These are phyloP conservation scores for Aspergillus texensis DNA, from an alignment of 2,329 filamentous ascomycete species.

Conservation along the genomic window DNA sequence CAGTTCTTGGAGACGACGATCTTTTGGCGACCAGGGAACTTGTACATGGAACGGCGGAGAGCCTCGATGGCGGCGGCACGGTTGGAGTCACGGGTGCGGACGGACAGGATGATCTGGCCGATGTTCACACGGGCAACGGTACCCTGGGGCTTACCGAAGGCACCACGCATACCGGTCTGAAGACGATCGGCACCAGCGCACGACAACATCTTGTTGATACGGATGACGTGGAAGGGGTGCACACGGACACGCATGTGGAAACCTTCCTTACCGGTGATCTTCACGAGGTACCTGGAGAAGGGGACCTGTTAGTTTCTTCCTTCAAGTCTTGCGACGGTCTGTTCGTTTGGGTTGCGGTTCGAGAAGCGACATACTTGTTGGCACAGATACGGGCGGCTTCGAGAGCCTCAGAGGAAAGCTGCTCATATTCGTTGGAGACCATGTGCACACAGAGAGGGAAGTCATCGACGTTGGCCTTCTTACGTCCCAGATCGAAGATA, in stretches of 20 bases:
- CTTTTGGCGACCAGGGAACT: slow-evolving; percentile 99
- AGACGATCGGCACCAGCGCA: slow-evolving; percentile 99
- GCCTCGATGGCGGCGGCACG: slow-evolving; percentile 94
- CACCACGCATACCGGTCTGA: slow-evolving; percentile 99
- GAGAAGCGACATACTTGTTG: slow-evolving; percentile 75
- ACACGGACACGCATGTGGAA: slow-evolving; percentile 76
- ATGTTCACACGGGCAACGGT: slow-evolving; percentile 99
- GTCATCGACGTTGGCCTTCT: slow-evolving; percentile 98
- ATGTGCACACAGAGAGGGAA: slow-evolving; percentile 99
- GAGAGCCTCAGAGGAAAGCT: slow-evolving; percentile 98
- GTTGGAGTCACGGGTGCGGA: slow-evolving; percentile 95
- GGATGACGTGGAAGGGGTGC: slow-evolving; percentile 99
- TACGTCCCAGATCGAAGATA: slow-evolving; percentile 99
- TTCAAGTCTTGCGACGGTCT: neutral
- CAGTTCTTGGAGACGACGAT: slow-evolving; percentile 99
- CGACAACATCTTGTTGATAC: slow-evolving; percentile 99
- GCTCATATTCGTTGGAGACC: slow-evolving; percentile 99
- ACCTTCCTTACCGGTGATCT: slow-evolving; percentile 70
- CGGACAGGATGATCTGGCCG: slow-evolving; percentile 96
- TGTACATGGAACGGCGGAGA: slow-evolving; percentile 99
- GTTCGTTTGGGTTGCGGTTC: slow-evolving; percentile 25
- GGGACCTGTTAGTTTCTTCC: neutral
- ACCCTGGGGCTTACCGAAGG: slow-evolving; percentile 99
- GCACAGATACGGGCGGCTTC: slow-evolving; percentile 99
- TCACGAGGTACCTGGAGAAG: slow-evolving; percentile 63